Evolutionary conservation across 306 rosid genomes (phyloP), one percentile per base, ranked within the genome.

Genomic region (Cicer judaicum): DNA sequence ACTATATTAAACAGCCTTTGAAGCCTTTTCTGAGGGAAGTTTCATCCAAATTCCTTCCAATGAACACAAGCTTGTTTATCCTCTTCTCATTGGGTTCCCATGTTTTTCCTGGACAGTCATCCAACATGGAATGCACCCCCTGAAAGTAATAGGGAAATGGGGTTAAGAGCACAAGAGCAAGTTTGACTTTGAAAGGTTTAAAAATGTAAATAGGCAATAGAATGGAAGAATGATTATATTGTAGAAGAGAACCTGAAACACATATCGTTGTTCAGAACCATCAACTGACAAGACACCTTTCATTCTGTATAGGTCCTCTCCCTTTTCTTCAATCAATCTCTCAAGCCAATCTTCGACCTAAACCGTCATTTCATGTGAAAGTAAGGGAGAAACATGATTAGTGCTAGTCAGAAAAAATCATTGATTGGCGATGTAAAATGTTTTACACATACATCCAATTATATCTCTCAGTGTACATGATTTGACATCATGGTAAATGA

Each of bases 271-370:
- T 52, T 91, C 92, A 5, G 87, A 85, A 70, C 81, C 92, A 60
- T 81, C 79, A 24, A 93, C 92, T 53, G 89, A 85, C 71, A 93
- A 84, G 64, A 91, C 82, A 16, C 98, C 98, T 73, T 93, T 93
- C 97, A 93, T 89, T 82, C 97, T 91, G 80, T 93, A 93, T 78
- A 93, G 87, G 79, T 93, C 97, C 52, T 93, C 98, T 70, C 96
- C 98, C 79, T 93, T 93, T 76, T 91, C 97, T 78, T 87, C 98
- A 40, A 89, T 76, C 83, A 93, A 44, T 77, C 98, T 85, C 77
- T 93, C 96, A 11, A 93, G 88, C 98, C 98, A 93, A 83, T 93
- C 98, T 10, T 93, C 97, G 39, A 89, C 80, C 97, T 93, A 76
- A 13, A 55, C 48, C 72, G 15, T 64, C 77, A 70, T 73, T 57